A percentile compares a stretch with the other conserved stretches of the same genome.
Conservation (phyloP, 148 eudicot genomes). For the Camellia sinensis region DNA sequence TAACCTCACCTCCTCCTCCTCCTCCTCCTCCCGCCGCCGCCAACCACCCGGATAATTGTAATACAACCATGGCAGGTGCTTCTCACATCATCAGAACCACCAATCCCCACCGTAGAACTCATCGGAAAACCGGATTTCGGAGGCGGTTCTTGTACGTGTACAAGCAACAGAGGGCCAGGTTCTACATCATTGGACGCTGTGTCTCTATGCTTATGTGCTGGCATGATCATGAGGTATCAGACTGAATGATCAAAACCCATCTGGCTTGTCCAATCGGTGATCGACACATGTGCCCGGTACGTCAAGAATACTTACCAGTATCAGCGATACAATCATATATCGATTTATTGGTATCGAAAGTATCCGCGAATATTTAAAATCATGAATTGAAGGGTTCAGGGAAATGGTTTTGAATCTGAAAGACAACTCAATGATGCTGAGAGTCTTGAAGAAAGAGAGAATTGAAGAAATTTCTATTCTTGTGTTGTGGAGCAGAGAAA, state of each 20-base stretch:
- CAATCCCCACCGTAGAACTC: conserved; percentile 4
- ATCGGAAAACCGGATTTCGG: conserved; percentile 32
- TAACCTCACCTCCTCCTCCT: not conserved
- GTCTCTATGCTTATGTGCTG: conserved; percentile 72
- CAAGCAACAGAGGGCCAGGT: conserved; percentile 59
- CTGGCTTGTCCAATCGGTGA: not conserved
- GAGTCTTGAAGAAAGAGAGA: not conserved
- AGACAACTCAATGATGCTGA: not conserved
- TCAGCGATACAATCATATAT: too few species aligned
- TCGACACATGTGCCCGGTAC: not conserved
- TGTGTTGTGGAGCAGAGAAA: not conserved
- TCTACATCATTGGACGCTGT: conserved; percentile 62
- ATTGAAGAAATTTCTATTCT: not conserved
- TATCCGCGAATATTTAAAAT: too few species aligned
- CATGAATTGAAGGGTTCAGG: not conserved
- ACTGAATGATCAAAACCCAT: conserved; percentile 4
- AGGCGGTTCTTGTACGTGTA: conserved; percentile 38
- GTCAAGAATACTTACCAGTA: too few species aligned
- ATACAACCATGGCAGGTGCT: not conserved
- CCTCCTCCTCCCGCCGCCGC: not conserved
- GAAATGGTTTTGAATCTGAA: not conserved
- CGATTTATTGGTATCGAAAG: too few species aligned
- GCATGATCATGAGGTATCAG: conserved; percentile 38
- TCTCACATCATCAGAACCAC: not conserved
- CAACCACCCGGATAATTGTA: not conserved